A percentile compares a stretch with the other conserved stretches of the same genome.
These are phyloP conservation scores for Calonectria naviculata DNA, from an alignment of 2,329 filamentous ascomycete genomes.

Conservation along the genomic window DNA sequence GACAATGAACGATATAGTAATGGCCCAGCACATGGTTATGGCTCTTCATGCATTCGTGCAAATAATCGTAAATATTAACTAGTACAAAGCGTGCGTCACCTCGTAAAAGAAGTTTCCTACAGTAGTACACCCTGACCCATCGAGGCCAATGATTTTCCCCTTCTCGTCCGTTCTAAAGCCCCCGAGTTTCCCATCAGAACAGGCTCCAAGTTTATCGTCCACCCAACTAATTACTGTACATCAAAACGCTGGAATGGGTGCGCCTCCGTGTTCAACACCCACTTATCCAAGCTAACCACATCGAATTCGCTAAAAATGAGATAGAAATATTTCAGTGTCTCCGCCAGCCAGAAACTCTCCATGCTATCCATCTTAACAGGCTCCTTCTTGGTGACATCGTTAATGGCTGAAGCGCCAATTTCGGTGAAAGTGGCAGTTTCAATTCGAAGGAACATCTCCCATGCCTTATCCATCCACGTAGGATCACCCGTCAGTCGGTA, in stretches of 20 bases:
- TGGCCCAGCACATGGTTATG: background rate
- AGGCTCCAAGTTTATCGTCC: background rate
- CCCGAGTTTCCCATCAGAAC: background rate
- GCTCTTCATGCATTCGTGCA: background rate
- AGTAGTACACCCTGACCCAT: background rate
- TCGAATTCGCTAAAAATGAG: constrained; percentile 70
- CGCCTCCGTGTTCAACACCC: constrained; percentile 70
- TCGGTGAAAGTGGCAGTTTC: constrained; percentile 69
- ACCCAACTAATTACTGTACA: constrained; percentile 25
- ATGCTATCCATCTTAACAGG: constrained; percentile 66
- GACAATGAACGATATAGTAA: background rate
- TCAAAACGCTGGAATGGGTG: constrained; percentile 56
- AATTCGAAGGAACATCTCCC: constrained; percentile 78
- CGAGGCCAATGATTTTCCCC: background rate
- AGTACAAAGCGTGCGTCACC: background rate
- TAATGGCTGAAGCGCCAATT: constrained; percentile 73
- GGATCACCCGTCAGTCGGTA: constrained; percentile 77
- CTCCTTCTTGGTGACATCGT: constrained; percentile 64
- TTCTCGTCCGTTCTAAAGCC: background rate
- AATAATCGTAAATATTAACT: constrained; percentile 4
- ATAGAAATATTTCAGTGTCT: constrained; percentile 76
- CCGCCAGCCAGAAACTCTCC: constrained; percentile 81
- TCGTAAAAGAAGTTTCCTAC: background rate
- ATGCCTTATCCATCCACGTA: constrained; percentile 75
- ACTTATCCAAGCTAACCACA: constrained; percentile 69